Evolutionary conservation across 371 early-diverging fungal genomes (phyloP), one percentile per base, ranked within the genome.

Genomic region (Conidiobolus incongruus): DNA sequence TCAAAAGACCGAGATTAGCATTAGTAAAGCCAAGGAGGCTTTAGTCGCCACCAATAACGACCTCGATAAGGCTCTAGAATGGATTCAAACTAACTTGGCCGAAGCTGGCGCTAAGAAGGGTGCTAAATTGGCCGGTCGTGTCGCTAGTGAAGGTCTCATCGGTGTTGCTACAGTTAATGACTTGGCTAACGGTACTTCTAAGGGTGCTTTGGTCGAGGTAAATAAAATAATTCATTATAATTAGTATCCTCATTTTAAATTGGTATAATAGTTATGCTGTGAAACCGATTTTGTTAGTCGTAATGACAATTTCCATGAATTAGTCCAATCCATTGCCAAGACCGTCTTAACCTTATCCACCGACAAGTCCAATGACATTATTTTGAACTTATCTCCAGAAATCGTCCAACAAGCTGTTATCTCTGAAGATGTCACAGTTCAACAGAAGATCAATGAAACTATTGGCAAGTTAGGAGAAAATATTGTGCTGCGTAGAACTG

Each of bases 241-340:
- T 28, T 34, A 16, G 17, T 28, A 24, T 37, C 28, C 7, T 13
- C 17, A 23, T 21, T n/a, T n/a, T 47, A 3, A 33, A 8, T 22
- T 20, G 38, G 54, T 29, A 48, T 8, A 59, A 3, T 66, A 83
- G 72, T 52, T 85, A 41, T 79, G 81, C 60, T 85, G 86, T 48
- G 94, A 93, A 58, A 88, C 94, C 0, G 94, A 93, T 55, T 93
- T 93, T 65, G 94, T 90, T 6, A 76, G 86, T 8, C 69, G 84
- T 46, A 77, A 76, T 49, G 66, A 65, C 30, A 61, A 77, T n/a
- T 91, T 91, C 60, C 70, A 72, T 39, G 61, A 71, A 24, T 68
- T 87, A 35, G 86, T 81, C 21, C 54, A 66, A 12, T 62, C 65
- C 38, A 73, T 81, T 38, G 81, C 84, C 0, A 61, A 65, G 1